Conservation (phyloP, 306 rosid species). For the Rosa chinensis region DNA sequence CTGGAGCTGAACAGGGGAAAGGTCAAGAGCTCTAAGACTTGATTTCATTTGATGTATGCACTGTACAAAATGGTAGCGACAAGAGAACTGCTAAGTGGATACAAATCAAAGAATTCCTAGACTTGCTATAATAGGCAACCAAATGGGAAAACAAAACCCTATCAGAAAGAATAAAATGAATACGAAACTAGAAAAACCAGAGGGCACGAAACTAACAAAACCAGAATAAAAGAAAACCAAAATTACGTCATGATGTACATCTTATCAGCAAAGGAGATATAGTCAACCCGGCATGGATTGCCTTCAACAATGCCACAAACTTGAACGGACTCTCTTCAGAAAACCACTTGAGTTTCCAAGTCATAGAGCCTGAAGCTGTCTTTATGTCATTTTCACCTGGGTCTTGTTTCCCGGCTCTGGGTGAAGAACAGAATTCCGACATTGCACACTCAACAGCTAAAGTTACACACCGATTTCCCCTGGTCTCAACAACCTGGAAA, state of each 20-base stretch:
- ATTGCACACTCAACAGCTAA: slow-evolving; percentile 44
- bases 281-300: slow-evolving; percentile 57
- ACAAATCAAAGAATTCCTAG: slow-evolving; percentile 50
- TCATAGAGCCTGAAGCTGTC: slow-evolving; percentile 29
- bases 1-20: neutral
- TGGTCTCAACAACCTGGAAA: slow-evolving; percentile 63
- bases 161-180: slow-evolving; percentile 73
- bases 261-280: slow-evolving; percentile 53
- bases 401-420: slow-evolving; percentile 28
- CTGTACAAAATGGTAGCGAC: slow-evolving; percentile 48
- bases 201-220: neutral
- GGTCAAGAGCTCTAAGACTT: neutral
- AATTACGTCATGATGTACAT: slow-evolving; percentile 37
- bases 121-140: slow-evolving; percentile 39
- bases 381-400: slow-evolving; percentile 31
- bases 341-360: slow-evolving; percentile 77
- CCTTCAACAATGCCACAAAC: slow-evolving; percentile 72
- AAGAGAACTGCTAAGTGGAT: slow-evolving; percentile 18
- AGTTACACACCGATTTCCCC: slow-evolving; percentile 48
- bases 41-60: slow-evolving; percentile 6
- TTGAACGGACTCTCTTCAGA: slow-evolving; percentile 56
- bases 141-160: slow-evolving; percentile 19
- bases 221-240: neutral
- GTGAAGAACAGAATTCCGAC: slow-evolving; percentile 35
- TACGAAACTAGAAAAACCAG: slow-evolving; percentile 33